Percentiles rank a stretch among this genome's conserved stretches.
Conservation (phyloP, 2,329 filamentous ascomycete species). For the Neoscytalidium dimidiatum region DNA sequence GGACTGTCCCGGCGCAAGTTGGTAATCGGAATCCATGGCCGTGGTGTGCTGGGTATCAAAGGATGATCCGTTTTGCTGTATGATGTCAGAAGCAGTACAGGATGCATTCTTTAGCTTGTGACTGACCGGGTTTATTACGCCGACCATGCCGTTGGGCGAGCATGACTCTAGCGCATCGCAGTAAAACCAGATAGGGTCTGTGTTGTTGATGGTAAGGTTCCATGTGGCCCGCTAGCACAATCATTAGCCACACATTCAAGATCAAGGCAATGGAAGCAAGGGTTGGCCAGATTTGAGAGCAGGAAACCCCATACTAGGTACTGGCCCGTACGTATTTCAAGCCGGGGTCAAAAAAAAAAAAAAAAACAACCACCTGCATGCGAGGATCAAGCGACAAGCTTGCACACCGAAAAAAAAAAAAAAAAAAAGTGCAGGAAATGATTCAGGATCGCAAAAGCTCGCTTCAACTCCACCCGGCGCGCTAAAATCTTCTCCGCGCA, state of each 20-base stretch:
- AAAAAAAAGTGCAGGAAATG: too few species aligned
- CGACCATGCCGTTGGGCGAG: constrained; percentile 68
- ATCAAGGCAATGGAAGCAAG: background rate
- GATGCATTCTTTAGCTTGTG: background rate
- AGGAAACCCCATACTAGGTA: too few species aligned
- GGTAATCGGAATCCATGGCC: constrained; percentile 26
- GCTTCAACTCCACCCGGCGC: too few species aligned
- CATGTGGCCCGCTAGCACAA: constrained; percentile 21
- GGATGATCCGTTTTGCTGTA: background rate
- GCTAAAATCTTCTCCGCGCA: too few species aligned
- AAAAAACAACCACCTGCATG: too few species aligned
- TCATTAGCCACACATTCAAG: background rate
- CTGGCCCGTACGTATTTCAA: too few species aligned
- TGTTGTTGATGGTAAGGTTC: constrained; percentile 38
- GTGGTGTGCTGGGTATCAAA: constrained; percentile 6
- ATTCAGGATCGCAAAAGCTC: too few species aligned
- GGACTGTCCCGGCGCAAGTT: constrained; percentile 41
- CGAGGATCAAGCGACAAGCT: too few species aligned
- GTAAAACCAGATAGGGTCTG: constrained; percentile 41
- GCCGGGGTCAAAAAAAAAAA: background rate
- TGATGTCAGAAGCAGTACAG: background rate
- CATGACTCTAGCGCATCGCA: constrained; percentile 65
- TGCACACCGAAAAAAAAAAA: too few species aligned
- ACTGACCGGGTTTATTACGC: constrained; percentile 69
- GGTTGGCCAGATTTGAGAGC: background rate